Conservation (phyloP, 768 basidiomycete genomes). For the Tulasnella sp. region DNA sequence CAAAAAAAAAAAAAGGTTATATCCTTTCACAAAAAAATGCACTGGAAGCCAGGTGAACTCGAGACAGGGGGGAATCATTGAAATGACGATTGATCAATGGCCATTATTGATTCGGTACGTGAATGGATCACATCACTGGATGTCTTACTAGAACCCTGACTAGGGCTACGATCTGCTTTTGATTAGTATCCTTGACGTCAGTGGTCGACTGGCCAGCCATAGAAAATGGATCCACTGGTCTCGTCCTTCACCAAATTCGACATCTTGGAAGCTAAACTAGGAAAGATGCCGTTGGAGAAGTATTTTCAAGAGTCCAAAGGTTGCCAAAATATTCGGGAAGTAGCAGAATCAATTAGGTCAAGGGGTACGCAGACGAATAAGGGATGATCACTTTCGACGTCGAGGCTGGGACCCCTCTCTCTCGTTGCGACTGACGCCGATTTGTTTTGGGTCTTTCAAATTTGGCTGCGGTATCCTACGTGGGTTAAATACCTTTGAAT, state of each 20-base stretch:
- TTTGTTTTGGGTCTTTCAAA: background rate
- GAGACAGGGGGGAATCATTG: slow-evolving; percentile 76
- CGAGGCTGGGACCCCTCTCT: no score
- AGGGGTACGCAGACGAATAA: slow-evolving; percentile 89
- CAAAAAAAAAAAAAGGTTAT: slow-evolving; percentile 64
- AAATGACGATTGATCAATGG: slow-evolving; percentile 76
- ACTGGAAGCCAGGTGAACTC: slow-evolving; percentile 68
- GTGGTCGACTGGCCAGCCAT: slow-evolving; percentile 45
- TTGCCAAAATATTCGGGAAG: slow-evolving; percentile 44
- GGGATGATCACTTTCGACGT: no score
- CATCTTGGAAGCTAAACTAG: background rate
- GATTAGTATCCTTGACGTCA: slow-evolving; percentile 38
- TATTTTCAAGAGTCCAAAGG: background rate
- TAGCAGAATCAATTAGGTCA: slow-evolving; percentile 91
- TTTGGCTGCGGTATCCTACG: slow-evolving; percentile 60
- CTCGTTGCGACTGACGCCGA: background rate
- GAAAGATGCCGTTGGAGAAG: background rate
- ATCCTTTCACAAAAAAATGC: slow-evolving; percentile 83
- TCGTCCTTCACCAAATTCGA: background rate
- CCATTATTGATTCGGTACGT: slow-evolving; percentile 36
- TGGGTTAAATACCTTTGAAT: slow-evolving; percentile 80
- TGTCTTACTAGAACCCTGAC: background rate
- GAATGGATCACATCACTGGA: no score
- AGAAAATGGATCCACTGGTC: slow-evolving; percentile 43
- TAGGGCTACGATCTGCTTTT: slow-evolving; percentile 36